Percentiles rank a stretch among this genome's conserved stretches.
phyloP scores from a whole-genome alignment of 2,329 filamentous ascomycete genomes.

The Pestalotiopsis sp. region DNA sequence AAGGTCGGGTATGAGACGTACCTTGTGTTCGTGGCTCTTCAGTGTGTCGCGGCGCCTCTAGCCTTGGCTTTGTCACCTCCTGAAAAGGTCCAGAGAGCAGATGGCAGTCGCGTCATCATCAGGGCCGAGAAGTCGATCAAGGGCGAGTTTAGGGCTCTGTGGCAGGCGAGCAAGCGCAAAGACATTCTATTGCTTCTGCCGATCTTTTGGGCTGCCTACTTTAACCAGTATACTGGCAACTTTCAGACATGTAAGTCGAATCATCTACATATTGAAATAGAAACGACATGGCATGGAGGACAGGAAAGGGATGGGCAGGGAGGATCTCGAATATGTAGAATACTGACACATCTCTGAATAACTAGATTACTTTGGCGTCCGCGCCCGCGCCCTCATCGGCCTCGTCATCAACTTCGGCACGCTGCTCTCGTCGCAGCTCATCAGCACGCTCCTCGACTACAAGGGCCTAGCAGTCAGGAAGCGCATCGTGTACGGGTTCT shows the following conservation, averaged over 20 bases:
- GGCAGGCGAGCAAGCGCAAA: constrained; percentile 67
- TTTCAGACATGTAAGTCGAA: constrained; percentile 42
- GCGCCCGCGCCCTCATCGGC: constrained; percentile 69
- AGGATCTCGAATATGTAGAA: too few species aligned
- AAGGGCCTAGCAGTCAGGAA: constrained; percentile 32
- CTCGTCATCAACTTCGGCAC: constrained; percentile 71
- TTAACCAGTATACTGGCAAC: constrained; percentile 49
- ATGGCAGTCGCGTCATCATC: constrained; percentile 65
- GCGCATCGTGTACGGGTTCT: constrained; percentile 46
- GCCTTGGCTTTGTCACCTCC: constrained; percentile 66
- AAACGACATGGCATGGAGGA: too few species aligned
- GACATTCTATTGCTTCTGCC: constrained; percentile 73
- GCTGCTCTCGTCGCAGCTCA: constrained; percentile 65
- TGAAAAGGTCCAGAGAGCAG: constrained; percentile 64
- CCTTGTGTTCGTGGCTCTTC: constrained; percentile 70
- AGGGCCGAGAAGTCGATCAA: constrained; percentile 62
- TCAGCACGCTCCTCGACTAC: constrained; percentile 23
- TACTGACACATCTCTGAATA: not conserved
- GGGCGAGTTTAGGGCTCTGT: constrained; percentile 61
- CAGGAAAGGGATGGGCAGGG: too few species aligned
- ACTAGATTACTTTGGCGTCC: constrained; percentile 67
- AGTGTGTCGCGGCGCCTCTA: constrained; percentile 64
- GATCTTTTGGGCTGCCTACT: constrained; percentile 69
- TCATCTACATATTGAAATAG: too few species aligned
- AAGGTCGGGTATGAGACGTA: constrained; percentile 72